phyloP scores from a whole-genome alignment of 2,329 filamentous ascomycete genomes.

The Colletotrichum spinosum region DNA sequence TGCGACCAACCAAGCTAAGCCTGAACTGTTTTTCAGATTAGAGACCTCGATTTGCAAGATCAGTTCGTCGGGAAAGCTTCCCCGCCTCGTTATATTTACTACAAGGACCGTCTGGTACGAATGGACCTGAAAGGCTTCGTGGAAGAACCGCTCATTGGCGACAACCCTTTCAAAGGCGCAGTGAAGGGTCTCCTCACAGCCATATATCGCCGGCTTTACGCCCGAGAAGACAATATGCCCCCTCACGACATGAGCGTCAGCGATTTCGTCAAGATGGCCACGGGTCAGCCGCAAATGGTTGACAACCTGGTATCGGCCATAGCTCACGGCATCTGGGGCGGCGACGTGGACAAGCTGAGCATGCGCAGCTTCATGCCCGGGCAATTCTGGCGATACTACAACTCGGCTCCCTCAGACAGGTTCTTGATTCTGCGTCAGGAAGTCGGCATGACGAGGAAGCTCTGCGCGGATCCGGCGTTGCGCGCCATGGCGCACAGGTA shows the following conservation, averaged over 20 bases:
- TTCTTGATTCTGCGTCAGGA: conserved; percentile 46
- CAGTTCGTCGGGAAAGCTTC: conserved; percentile 20
- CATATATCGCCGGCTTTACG: conserved; percentile 48
- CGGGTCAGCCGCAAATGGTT: conserved; percentile 64
- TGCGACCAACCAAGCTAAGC: background rate
- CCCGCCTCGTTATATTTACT: conserved; percentile 80
- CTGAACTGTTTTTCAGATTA: conserved; percentile 12
- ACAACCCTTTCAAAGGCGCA: conserved; percentile 43
- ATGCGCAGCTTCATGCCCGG: conserved; percentile 67
- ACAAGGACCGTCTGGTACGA: conserved; percentile 75
- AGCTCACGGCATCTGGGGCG: conserved; percentile 92
- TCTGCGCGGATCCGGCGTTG: background rate
- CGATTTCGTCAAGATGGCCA: conserved; percentile 69
- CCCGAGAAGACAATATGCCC: conserved; percentile 43
- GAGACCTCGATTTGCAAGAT: conserved; percentile 26
- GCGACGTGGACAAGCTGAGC: conserved; percentile 86
- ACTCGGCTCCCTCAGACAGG: conserved; percentile 18
- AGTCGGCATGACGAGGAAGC: conserved; percentile 36
- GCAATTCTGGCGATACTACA: conserved; percentile 56
- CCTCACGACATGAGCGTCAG: conserved; percentile 77
- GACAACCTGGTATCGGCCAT: conserved; percentile 82
- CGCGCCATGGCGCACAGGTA: conserved; percentile 13
- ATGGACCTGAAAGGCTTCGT: conserved; percentile 19
- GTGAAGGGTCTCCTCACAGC: conserved; percentile 46
- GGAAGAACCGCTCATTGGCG: conserved; percentile 43